Evolutionary conservation across 2,329 filamentous ascomycete species (phyloP).

Genomic region (Colletotrichum eremochloae): DNA sequence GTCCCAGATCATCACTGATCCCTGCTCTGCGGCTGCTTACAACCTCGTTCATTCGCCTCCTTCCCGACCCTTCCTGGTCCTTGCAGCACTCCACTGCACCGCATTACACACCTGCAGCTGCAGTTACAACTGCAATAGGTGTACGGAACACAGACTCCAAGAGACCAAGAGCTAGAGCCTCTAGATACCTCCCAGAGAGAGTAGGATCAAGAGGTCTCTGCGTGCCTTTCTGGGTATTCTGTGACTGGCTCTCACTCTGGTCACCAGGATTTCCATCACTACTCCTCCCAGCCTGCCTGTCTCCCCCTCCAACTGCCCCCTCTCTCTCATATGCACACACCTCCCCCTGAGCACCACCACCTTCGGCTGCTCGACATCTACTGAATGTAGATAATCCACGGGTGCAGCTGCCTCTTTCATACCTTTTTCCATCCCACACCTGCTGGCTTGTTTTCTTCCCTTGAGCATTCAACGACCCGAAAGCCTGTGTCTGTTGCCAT

Average conservation of each 20-base stretch:
- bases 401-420: constrained; percentile 31
- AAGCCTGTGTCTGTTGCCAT: constrained; percentile 14
- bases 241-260: background rate
- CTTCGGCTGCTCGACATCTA: constrained; percentile 13
- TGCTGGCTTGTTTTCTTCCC: constrained; percentile 14
- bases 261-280: constrained; percentile 1
- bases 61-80: constrained; percentile 18
- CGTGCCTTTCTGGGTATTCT: background rate
- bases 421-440: constrained; percentile 5
- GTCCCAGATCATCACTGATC: constrained; percentile 33
- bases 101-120: constrained; percentile 24
- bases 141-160: constrained; percentile 12
- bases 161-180: background rate
- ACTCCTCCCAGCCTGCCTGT: background rate
- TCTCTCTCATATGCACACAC: constrained; percentile 26
- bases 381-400: constrained; percentile 40
- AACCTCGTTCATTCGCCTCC: constrained; percentile 27
- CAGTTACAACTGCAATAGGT: constrained; percentile 19
- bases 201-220: constrained; percentile 10
- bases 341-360: constrained; percentile 9
- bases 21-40: constrained; percentile 40
- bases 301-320: background rate
- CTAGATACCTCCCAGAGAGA: constrained; percentile 8
- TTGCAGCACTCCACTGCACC: constrained; percentile 24
- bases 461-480: constrained; percentile 18